phyloP scores from a whole-genome alignment of 164 flowering plant genomes.

The Akebia trifoliata region DNA sequence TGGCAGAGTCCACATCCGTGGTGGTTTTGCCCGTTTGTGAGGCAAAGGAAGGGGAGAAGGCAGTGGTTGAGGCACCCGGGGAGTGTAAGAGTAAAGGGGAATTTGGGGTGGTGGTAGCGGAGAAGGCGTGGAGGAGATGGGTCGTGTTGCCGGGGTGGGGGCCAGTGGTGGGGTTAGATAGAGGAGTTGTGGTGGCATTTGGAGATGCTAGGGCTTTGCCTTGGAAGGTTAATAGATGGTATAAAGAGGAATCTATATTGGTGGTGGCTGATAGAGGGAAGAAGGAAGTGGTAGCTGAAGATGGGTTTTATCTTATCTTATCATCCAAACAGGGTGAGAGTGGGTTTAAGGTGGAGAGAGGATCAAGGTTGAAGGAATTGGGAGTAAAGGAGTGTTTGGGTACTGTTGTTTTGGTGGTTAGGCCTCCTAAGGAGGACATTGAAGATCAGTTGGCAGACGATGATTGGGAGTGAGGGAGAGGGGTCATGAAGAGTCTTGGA shows the following conservation, averaged over 20 bases:
- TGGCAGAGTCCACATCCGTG: slow-evolving; percentile 58
- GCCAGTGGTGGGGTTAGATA: slow-evolving; percentile 39
- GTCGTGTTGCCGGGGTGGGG: slow-evolving; percentile 81
- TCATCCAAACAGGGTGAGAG: slow-evolving; percentile 18
- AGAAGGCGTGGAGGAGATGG: slow-evolving; percentile 80
- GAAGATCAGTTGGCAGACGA: slow-evolving; percentile 64
- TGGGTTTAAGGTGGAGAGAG: slow-evolving; percentile 64
- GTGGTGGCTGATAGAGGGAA: slow-evolving; percentile 61
- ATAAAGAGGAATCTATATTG: slow-evolving; percentile 64
- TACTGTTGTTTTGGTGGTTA: slow-evolving; percentile 69
- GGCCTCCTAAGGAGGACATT: slow-evolving; percentile 70
- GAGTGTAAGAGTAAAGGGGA: slow-evolving; percentile 46
- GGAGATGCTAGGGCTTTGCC: slow-evolving; percentile 68
- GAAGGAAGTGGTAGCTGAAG: slow-evolving; percentile 51
- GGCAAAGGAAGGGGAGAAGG: slow-evolving; percentile 39
- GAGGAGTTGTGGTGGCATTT: slow-evolving; percentile 66
- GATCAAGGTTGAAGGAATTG: slow-evolving; percentile 46
- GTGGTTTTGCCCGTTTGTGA: slow-evolving; percentile 59
- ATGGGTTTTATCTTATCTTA: slow-evolving; percentile 55
- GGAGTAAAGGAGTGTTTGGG: slow-evolving; percentile 61
- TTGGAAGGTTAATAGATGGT: slow-evolving; percentile 72
- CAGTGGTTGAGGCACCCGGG: slow-evolving; percentile 50
- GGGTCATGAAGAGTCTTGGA: too few species aligned
- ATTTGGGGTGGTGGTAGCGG: slow-evolving; percentile 72
- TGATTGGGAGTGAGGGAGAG: slow-evolving; percentile 64